These are phyloP conservation scores for Macrolepiota albuminosa DNA, from an alignment of 768 basidiomycete genomes.

Conservation along the genomic window DNA sequence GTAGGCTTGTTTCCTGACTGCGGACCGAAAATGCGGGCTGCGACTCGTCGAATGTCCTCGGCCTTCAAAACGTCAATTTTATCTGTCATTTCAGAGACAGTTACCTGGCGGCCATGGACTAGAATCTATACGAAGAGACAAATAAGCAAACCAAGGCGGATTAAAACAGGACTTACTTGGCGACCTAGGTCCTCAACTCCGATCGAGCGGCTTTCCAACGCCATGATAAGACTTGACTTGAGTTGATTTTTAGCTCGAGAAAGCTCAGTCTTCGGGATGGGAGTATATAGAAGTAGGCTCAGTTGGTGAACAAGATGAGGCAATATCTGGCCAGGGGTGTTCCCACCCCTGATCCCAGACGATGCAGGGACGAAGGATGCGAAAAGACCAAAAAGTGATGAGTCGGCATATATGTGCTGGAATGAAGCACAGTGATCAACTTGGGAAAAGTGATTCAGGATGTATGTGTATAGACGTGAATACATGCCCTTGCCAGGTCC, in stretches of 20 bases:
- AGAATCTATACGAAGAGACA: slow-evolving; percentile 48
- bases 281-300: slow-evolving; percentile 70
- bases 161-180: slow-evolving; percentile 45
- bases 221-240: slow-evolving; percentile 91
- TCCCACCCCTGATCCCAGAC: slow-evolving; percentile 51
- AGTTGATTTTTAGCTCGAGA: slow-evolving; percentile 92
- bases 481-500: slow-evolving; percentile 99
- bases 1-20: slow-evolving; percentile 64
- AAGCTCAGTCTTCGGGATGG: slow-evolving; percentile 65
- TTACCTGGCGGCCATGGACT: slow-evolving; percentile 81
- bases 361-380: slow-evolving; percentile 75
- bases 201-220: slow-evolving; percentile 79
- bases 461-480: slow-evolving; percentile 91
- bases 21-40: slow-evolving; percentile 67
- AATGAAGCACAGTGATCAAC: slow-evolving; percentile 95
- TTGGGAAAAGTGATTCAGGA: slow-evolving; percentile 90
- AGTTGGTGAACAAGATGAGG: slow-evolving; percentile 87
- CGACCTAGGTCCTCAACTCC: slow-evolving; percentile 90
- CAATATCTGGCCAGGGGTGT: slow-evolving; percentile 65
- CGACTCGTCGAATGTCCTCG: slow-evolving; percentile 70
- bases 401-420: slow-evolving; percentile 96
- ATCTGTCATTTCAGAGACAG: slow-evolving; percentile 86
- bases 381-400: slow-evolving; percentile 88
- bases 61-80: slow-evolving; percentile 76
- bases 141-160: background rate